Conservation (phyloP, 257 asterid genomes). For the Thymus mandschuricus region DNA sequence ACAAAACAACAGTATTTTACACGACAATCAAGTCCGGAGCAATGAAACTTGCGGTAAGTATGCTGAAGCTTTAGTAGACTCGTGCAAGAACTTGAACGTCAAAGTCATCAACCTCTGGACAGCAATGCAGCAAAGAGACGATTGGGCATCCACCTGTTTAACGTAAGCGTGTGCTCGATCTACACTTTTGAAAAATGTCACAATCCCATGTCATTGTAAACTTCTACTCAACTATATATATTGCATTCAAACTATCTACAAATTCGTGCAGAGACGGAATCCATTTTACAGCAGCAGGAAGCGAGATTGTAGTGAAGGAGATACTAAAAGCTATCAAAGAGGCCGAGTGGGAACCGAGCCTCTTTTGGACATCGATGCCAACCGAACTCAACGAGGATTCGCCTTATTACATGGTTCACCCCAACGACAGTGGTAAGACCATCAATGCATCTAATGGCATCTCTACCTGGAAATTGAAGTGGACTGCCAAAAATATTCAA, state of each 20-base stretch:
- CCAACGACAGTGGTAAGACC: constrained; percentile 46
- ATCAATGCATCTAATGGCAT: constrained; percentile 32
- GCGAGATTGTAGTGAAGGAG: constrained; percentile 59
- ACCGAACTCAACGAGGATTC: constrained; percentile 52
- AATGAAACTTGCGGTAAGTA: constrained; percentile 62
- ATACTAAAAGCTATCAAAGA: constrained; percentile 56
- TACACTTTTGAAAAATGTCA: too few relatives aligned
- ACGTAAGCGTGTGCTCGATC: constrained; percentile 42
- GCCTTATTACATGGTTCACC: constrained; percentile 40
- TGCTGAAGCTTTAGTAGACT: constrained; percentile 66
- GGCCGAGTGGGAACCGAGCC: constrained; percentile 66
- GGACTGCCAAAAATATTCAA: constrained; percentile 31
- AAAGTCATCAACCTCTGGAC: constrained; percentile 73
- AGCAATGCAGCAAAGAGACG: constrained; percentile 63
- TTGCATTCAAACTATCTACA: not conserved
- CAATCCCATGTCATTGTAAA: too few relatives aligned
- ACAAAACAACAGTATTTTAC: constrained; percentile 38
- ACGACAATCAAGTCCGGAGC: constrained; percentile 50
- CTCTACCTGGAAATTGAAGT: constrained; percentile 50
- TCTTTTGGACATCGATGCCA: constrained; percentile 59
- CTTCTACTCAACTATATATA: not conserved
- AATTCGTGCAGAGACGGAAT: constrained; percentile 57
- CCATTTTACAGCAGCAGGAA: constrained; percentile 59
- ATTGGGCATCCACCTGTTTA: constrained; percentile 70
- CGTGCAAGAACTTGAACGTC: constrained; percentile 51